These are phyloP conservation scores for Globisporangium abappressorium DNA, from an alignment of 352 stramenopile genomes.

Conservation along the genomic window DNA sequence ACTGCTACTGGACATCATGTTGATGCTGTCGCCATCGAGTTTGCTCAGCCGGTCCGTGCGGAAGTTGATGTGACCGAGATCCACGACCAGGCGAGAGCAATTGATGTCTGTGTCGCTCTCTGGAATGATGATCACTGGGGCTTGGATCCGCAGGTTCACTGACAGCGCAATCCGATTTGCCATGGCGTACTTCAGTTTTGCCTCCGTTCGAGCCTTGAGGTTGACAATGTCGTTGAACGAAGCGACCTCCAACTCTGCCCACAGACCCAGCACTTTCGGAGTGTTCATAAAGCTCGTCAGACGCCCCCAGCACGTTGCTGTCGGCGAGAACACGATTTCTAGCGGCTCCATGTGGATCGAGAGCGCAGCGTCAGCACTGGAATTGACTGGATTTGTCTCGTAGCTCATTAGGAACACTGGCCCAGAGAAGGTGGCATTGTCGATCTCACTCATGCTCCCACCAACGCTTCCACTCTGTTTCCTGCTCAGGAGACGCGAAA, in stretches of 20 bases:
- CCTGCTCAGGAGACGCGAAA: constrained; percentile 73
- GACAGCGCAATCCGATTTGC: constrained; percentile 78
- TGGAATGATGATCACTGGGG: constrained; percentile 81
- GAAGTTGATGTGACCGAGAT: constrained; percentile 85
- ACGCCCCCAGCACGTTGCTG: constrained; percentile 76
- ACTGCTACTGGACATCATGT: constrained; percentile 27
- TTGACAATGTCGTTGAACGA: constrained; percentile 91
- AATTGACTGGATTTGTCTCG: constrained; percentile 69
- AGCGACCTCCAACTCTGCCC: constrained; percentile 85
- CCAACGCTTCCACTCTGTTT: constrained; percentile 44
- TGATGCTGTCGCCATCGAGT: constrained; percentile 55
- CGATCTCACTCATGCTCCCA: constrained; percentile 36
- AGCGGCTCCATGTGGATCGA: constrained; percentile 85
- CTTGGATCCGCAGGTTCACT: constrained; percentile 82
- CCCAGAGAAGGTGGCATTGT: constrained; percentile 64
- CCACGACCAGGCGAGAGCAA: constrained; percentile 72
- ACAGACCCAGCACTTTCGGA: constrained; percentile 71
- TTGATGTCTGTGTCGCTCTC: constrained; percentile 80
- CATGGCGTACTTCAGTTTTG: constrained; percentile 89
- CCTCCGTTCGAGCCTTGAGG: constrained; percentile 80
- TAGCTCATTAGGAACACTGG: constrained; percentile 84
- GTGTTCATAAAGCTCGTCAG: constrained; percentile 75
- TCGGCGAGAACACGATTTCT: constrained; percentile 85
- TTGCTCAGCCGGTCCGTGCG: constrained; percentile 79
- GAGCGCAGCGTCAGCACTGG: constrained; percentile 64